Conservation (phyloP, 495 filamentous ascomycete species). For the Trichoderma gamsii region DNA sequence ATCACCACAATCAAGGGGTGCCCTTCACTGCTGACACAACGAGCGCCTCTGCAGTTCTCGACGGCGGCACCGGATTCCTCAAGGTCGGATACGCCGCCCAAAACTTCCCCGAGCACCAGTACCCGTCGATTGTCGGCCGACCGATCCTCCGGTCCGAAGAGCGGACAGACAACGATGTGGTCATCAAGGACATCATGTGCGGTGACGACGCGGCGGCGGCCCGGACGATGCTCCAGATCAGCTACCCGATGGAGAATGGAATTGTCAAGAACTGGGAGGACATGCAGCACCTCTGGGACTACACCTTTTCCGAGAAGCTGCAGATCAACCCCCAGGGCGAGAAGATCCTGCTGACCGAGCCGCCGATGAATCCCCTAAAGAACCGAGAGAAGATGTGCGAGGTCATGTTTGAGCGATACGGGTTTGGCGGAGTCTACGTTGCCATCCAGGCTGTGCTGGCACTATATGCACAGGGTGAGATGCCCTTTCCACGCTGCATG, state of each 20-base stretch:
- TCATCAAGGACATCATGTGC: constrained; percentile 99
- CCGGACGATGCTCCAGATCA: constrained; percentile 94
- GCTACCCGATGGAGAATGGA: constrained; percentile 98
- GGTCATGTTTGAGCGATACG: constrained; percentile 97
- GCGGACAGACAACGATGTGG: constrained; percentile 49
- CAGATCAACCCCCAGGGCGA: constrained; percentile 81
- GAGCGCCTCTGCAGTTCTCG: constrained; percentile 66
- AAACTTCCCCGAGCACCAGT: constrained; percentile 98
- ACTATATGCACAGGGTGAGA: constrained; percentile 87
- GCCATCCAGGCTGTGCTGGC: constrained; percentile 97
- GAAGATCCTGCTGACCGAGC: constrained; percentile 98
- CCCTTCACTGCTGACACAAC: constrained; percentile 17
- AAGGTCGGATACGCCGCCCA: constrained; percentile 98
- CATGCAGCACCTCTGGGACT: constrained; percentile 99
- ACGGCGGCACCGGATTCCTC: constrained; percentile 99
- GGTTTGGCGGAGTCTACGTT: constrained; percentile 95
- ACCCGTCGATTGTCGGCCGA: constrained; percentile 95
- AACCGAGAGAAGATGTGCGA: constrained; percentile 97
- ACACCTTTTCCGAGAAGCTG: constrained; percentile 96
- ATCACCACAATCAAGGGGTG: no score
- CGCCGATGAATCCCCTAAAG: constrained; percentile 92
- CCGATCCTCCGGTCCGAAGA: constrained; percentile 97
- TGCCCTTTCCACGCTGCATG: neutral
- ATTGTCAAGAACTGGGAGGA: constrained; percentile 99
- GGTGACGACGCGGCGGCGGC: constrained; percentile 96